Evolutionary conservation across 2,329 filamentous ascomycete genomes (phyloP).

Genomic region (Penicillium vulpinum): DNA sequence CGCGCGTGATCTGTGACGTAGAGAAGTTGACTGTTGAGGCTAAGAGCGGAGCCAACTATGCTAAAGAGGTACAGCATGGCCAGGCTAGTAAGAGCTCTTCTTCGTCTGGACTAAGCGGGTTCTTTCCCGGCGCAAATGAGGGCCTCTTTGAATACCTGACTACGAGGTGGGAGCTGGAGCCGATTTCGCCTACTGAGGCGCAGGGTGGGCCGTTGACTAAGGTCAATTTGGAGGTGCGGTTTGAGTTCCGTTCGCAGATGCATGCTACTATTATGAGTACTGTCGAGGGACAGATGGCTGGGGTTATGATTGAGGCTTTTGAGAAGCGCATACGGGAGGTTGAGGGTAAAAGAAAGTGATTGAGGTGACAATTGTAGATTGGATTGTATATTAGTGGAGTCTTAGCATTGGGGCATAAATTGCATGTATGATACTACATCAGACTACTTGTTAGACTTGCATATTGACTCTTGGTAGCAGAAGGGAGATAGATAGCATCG

Average conservation of each 20-base stretch:
- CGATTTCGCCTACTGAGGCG: conserved; percentile 31
- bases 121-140: conserved; percentile 48
- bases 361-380: neutral
- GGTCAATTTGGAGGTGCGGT: conserved; percentile 74
- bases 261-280: conserved; percentile 80
- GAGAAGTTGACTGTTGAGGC: conserved; percentile 70
- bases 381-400: conserved; percentile 16
- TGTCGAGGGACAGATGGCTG: conserved; percentile 79
- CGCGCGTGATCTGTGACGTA: conserved; percentile 74
- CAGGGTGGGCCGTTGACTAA: conserved; percentile 58
- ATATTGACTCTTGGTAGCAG: neutral
- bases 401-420: neutral
- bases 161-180: conserved; percentile 46
- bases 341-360: conserved; percentile 33
- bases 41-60: conserved; percentile 44
- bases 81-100: conserved; percentile 55
- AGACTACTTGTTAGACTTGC: neutral
- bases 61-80: conserved; percentile 55
- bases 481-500: neutral
- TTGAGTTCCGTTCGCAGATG: conserved; percentile 84
- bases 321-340: conserved; percentile 72
- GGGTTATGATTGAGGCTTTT: conserved; percentile 90
- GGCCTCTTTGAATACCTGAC: conserved; percentile 48
- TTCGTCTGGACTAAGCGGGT: conserved; percentile 17
- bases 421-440: conserved; percentile 1